A percentile compares a stretch with the other conserved stretches of the same genome.
phyloP scores from a whole-genome alignment of 73 alveolate genomes.

The Urostyla sp. region DNA sequence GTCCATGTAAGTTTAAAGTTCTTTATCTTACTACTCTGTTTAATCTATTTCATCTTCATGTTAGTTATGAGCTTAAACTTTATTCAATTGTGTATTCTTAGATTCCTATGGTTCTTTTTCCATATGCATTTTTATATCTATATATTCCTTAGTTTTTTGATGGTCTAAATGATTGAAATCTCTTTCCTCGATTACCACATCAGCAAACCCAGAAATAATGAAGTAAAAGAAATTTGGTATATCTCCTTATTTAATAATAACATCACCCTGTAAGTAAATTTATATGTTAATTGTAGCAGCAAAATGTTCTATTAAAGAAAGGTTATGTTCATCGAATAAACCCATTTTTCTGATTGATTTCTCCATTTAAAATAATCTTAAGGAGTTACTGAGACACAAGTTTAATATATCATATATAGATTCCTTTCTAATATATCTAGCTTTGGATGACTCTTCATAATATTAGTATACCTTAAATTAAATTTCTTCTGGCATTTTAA shows the following conservation, averaged over 20 bases:
- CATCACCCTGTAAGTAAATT: slow-evolving; percentile 62
- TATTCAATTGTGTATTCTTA: too few species aligned
- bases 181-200: slow-evolving; percentile 10
- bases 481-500: slow-evolving; percentile 59
- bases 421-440: slow-evolving; percentile 47
- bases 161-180: too few species aligned
- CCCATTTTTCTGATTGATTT: slow-evolving; percentile 31
- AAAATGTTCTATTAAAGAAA: neutral
- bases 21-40: too few species aligned
- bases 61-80: too few species aligned
- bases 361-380: slow-evolving; percentile 8
- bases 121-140: too few species aligned
- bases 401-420: neutral
- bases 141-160: too few species aligned
- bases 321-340: neutral
- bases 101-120: too few species aligned
- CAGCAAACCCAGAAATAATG: slow-evolving; percentile 10
- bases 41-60: too few species aligned
- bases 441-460: slow-evolving; percentile 13
- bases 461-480: slow-evolving; percentile 24
- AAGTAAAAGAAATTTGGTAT: too few species aligned
- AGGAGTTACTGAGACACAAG: slow-evolving; percentile 45
- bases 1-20: too few species aligned
- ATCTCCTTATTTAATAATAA: slow-evolving; percentile 65
- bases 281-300: slow-evolving; percentile 9